phyloP scores from a whole-genome alignment of 345 rosid species.

The thale cress (Arabidopsis thaliana) region DNA sequence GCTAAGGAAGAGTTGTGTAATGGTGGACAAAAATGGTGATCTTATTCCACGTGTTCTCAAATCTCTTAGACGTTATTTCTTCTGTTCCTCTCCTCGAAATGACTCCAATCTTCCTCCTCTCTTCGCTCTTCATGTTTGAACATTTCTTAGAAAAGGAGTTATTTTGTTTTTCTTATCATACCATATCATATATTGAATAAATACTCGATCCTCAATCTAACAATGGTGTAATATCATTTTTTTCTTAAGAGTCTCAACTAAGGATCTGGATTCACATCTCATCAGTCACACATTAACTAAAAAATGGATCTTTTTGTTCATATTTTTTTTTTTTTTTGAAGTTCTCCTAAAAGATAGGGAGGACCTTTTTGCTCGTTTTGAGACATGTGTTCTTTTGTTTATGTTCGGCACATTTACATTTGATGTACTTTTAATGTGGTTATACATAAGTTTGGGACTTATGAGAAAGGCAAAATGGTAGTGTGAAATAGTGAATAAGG shows the following conservation, averaged over 20 bases:
- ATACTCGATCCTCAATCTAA: too few relatives aligned
- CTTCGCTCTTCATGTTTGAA: constrained; percentile 29
- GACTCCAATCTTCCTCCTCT: constrained; percentile 21
- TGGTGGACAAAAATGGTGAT: constrained; percentile 21
- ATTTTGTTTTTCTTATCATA: neutral
- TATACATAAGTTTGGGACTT: too few relatives aligned
- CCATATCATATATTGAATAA: neutral
- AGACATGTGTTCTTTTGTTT: too few relatives aligned
- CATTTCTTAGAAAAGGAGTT: neutral
- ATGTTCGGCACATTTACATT: too few relatives aligned
- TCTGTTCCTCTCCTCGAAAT: constrained; percentile 14
- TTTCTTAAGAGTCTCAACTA: too few relatives aligned
- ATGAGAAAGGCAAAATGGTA: neutral
- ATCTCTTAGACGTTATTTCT: constrained; percentile 31
- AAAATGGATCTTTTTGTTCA: too few relatives aligned
- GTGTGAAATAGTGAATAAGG: neutral
- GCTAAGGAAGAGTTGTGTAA: constrained; percentile 53
- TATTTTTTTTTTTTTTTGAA: too few relatives aligned
- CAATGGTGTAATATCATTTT: neutral
- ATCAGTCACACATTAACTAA: too few relatives aligned
- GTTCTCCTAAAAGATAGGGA: too few relatives aligned
- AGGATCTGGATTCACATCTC: too few relatives aligned
- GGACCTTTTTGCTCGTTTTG: too few relatives aligned
- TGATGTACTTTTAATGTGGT: too few relatives aligned
- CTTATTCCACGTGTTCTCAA: constrained; percentile 36